Base-by-base conservation (phyloP, 352 stramenopile species). In the Pythium diclinum region DNA sequence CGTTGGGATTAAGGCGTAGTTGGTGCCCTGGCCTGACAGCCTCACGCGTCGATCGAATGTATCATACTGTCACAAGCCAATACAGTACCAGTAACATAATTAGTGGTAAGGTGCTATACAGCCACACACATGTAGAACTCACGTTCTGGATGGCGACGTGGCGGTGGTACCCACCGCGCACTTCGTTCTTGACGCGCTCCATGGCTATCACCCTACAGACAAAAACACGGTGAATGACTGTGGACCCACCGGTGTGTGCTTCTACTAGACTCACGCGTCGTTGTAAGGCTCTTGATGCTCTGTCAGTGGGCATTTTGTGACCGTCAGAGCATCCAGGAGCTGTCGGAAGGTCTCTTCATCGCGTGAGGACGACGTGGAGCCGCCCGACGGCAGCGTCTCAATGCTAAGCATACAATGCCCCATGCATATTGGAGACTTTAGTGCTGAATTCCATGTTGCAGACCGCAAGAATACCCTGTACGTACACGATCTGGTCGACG, bases 181-280 rank as follows among this genome's bases (percentile, higher is more conserved):
- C 79, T 23, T 87, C 68, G 58, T 88, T 88, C 72, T 92, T 89
- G 44, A 83, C 70, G 8, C 60, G 52, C 67, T 92, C 84, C 16
- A 91, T 60, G 61, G 72, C 72, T 23, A 87, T 48, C 23, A 92
- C 65, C 8, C 83, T 89, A 48, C 19, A 59, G 42, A 36, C 60
- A 42, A 6, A 38, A 51, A 48, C 17, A 36, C 19, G 19, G 19
- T 34, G 9, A 48, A 34, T 17, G 28, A 21, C 33, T n/a, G 25
- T 28, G 25, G 25, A 28, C 25, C 25, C 25, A 28, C 25, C 25
- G 25, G 25, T 28, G 25, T 28, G 25, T 1, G 25, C 25, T 28
- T 28, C 25, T 28, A 28, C 25, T 28, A 28, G 25, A 51, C 60
- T 17, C 61, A 68, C 60, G 11, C 59, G 16, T 73, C 60, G n/a